Evolutionary conservation across 129 eudicot genomes (phyloP).

Genomic region (Arctium minus): DNA sequence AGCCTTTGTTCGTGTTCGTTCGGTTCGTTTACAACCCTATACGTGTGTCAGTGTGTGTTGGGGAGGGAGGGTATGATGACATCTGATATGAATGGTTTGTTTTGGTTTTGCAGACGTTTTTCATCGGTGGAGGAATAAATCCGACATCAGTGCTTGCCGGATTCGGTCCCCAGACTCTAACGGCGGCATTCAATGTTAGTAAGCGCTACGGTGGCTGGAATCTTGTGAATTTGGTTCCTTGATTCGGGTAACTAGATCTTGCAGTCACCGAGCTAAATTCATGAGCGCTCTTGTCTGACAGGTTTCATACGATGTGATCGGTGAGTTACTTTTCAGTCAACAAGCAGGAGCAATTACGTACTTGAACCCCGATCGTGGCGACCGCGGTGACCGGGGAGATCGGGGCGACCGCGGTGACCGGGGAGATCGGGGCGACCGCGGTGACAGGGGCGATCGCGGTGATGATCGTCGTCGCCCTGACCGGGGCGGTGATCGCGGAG

Average conservation of each 20-base stretch:
- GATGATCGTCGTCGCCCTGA: not conserved
- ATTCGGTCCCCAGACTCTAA: conserved; percentile 51
- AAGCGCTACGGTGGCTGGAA: not conserved
- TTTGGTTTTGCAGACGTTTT: conserved; percentile 56
- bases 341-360: conserved; percentile 56
- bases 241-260: not conserved
- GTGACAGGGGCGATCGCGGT: not conserved
- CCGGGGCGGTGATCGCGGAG: conserved; percentile 7
- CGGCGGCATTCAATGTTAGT: conserved; percentile 75
- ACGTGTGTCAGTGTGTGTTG: no score
- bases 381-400: not conserved
- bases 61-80: no score
- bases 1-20: no score
- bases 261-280: not conserved
- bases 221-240: not conserved
- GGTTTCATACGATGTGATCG: conserved; percentile 52
- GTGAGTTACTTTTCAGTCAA: conserved; percentile 44
- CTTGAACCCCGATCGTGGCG: conserved; percentile 30
- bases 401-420: not conserved
- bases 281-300: not conserved
- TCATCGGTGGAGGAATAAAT: conserved; percentile 59
- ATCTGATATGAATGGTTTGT: not conserved
- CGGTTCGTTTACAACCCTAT: no score
- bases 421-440: not conserved
- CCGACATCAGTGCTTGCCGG: conserved; percentile 71